Conservation (phyloP, 768 basidiomycete species). For the Pleurotus pulmonarius region DNA sequence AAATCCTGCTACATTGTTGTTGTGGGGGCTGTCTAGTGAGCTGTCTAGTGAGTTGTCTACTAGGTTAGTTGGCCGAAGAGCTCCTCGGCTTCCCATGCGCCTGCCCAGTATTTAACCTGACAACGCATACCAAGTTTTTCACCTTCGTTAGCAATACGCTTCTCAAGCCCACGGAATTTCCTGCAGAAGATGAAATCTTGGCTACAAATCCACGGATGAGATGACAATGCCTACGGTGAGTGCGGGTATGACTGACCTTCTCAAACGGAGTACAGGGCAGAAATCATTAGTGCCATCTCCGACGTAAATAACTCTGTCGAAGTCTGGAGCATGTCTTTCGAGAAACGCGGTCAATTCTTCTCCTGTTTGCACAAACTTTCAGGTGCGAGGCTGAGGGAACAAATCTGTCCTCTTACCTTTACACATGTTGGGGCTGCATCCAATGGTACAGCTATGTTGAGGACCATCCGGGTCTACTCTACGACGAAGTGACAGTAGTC, state of each 20-base stretch:
- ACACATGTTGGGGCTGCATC: slow-evolving; percentile 97
- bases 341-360: slow-evolving; percentile 89
- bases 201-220: slow-evolving; percentile 30
- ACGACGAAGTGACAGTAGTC: slow-evolving; percentile 72
- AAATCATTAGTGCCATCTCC: slow-evolving; percentile 97
- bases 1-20: not conserved
- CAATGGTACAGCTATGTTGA: slow-evolving; percentile 81
- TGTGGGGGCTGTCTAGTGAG: not conserved
- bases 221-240: too few relatives aligned
- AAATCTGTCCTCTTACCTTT: slow-evolving; percentile 56
- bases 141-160: slow-evolving; percentile 74
- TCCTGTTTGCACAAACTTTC: slow-evolving; percentile 40
- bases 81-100: slow-evolving; percentile 97
- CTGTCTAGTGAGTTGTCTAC: not conserved
- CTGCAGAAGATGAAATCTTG: slow-evolving; percentile 85
- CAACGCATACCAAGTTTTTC: slow-evolving; percentile 60
- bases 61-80: slow-evolving; percentile 45
- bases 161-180: slow-evolving; percentile 71
- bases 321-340: slow-evolving; percentile 51
- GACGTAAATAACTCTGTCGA: slow-evolving; percentile 81
- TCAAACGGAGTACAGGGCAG: slow-evolving; percentile 82
- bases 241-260: slow-evolving; percentile 44
- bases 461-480: slow-evolving; percentile 71
- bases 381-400: not conserved
- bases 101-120: slow-evolving; percentile 80